A percentile compares a stretch with the other conserved stretches of the same genome.
These are phyloP conservation scores for Cryphonectria parasitica DNA, from an alignment of 2,329 filamentous ascomycete species.

Conservation along the genomic window DNA sequence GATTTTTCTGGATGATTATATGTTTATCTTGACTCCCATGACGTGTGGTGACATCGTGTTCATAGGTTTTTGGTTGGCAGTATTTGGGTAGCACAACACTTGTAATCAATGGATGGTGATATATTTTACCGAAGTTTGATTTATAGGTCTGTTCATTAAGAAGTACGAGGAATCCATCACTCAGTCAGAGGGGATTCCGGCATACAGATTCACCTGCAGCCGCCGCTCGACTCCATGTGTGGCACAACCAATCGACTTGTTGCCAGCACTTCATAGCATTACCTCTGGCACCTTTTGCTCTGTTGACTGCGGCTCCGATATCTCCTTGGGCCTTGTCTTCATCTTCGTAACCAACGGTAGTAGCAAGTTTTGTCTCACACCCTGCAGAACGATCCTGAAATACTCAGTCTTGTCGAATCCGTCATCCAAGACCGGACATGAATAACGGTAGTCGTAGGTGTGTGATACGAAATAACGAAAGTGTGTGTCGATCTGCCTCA, in stretches of 20 bases:
- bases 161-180: background rate
- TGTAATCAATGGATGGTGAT: background rate
- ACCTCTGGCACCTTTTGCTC: background rate
- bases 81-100: background rate
- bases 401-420: constrained; percentile 20
- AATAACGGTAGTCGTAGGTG: constrained; percentile 26
- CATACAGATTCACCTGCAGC: no score
- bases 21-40: no score
- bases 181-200: background rate
- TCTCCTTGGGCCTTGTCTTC: constrained; percentile 11
- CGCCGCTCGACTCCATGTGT: background rate
- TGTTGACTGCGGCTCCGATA: background rate
- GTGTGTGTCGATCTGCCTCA: constrained; percentile 23
- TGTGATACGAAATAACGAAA: constrained; percentile 28
- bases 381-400: constrained; percentile 18
- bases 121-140: background rate
- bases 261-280: background rate
- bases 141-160: background rate
- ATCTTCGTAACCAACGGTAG: constrained; percentile 21
- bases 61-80: no score
- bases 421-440: background rate
- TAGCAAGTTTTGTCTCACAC: constrained; percentile 25
- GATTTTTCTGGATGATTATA: no score
- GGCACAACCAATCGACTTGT: background rate
- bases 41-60: no score